These are phyloP conservation scores for Leishmania arabica DNA, from an alignment of 208 protist genomes.

Conservation along the genomic window DNA sequence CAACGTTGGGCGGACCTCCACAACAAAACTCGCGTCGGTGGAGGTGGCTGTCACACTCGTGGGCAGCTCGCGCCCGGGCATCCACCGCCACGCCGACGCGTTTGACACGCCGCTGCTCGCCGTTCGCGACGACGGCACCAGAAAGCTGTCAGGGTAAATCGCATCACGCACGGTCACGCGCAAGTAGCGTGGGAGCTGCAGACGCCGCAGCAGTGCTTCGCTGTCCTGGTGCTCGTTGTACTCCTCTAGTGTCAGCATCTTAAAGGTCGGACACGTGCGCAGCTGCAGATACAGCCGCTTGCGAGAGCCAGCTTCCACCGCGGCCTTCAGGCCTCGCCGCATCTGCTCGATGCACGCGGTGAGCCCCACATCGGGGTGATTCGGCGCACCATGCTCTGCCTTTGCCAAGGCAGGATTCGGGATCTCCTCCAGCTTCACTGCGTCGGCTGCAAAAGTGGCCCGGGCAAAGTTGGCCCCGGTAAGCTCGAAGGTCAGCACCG, in stretches of 20 bases:
- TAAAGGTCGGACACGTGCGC: constrained; percentile 63
- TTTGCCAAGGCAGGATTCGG: constrained; percentile 47
- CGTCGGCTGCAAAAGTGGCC: constrained; percentile 27
- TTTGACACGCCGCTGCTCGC: background rate
- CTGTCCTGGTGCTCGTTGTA: constrained; percentile 88
- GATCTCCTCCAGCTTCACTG: constrained; percentile 71
- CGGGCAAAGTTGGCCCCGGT: constrained; percentile 49
- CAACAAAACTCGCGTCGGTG: constrained; percentile 55
- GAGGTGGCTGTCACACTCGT: constrained; percentile 5
- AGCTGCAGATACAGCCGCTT: constrained; percentile 77
- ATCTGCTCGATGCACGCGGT: constrained; percentile 61
- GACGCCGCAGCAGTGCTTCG: constrained; percentile 49
- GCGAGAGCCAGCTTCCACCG: constrained; percentile 33
- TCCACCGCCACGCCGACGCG: constrained; percentile 1
- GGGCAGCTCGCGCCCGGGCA: background rate
- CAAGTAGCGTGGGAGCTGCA: constrained; percentile 71
- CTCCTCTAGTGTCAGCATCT: constrained; percentile 74
- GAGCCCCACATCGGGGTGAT: constrained; percentile 52
- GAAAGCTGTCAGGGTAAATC: constrained; percentile 68
- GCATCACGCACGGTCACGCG: constrained; percentile 61
- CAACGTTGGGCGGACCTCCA: constrained; percentile 78
- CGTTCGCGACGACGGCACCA: constrained; percentile 4
- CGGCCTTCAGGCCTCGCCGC: constrained; percentile 42
- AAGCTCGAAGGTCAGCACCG: constrained; percentile 63
- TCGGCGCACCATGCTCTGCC: background rate